A percentile compares a stretch with the other conserved stretches of the same genome.
Conservation (phyloP, 2,329 filamentous ascomycete species). For the Beauveria sp. region DNA sequence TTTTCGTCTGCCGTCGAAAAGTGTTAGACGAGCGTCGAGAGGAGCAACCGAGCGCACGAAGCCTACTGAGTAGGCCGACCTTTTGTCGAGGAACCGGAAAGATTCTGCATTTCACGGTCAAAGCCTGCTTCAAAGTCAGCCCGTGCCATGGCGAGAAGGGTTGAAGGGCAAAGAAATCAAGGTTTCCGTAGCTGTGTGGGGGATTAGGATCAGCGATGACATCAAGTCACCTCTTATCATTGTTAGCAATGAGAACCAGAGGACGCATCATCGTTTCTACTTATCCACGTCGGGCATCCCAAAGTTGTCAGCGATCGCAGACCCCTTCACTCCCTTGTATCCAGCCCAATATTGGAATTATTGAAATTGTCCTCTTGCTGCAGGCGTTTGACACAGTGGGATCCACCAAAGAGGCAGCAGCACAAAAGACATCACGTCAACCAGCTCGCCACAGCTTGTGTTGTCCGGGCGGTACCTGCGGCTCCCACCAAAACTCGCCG, state of each 20-base stretch:
- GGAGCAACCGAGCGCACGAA: neutral
- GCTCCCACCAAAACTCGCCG: neutral
- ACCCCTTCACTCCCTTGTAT: neutral
- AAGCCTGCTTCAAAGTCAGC: neutral
- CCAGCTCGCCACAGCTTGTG: neutral
- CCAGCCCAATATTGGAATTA: neutral
- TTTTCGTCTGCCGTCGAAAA: neutral
- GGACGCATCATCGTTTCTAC: neutral
- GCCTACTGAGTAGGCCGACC: neutral
- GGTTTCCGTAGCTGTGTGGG: neutral
- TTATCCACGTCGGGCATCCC: neutral
- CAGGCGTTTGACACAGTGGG: neutral
- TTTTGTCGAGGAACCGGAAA: neutral
- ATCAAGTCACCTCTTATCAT: neutral
- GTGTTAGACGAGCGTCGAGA: neutral
- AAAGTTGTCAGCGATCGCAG: neutral
- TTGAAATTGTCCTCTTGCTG: neutral
- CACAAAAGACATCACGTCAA: neutral
- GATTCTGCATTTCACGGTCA: neutral
- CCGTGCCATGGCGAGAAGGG: neutral
- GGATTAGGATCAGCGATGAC: neutral
- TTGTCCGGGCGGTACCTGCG: neutral
- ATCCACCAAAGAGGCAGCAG: neutral
- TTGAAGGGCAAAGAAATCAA: neutral
- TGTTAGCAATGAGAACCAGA: neutral